Percentiles rank a stretch among this genome's conserved stretches.
Conservation (phyloP, 768 basidiomycete genomes). For the Megacollybia marginata region DNA sequence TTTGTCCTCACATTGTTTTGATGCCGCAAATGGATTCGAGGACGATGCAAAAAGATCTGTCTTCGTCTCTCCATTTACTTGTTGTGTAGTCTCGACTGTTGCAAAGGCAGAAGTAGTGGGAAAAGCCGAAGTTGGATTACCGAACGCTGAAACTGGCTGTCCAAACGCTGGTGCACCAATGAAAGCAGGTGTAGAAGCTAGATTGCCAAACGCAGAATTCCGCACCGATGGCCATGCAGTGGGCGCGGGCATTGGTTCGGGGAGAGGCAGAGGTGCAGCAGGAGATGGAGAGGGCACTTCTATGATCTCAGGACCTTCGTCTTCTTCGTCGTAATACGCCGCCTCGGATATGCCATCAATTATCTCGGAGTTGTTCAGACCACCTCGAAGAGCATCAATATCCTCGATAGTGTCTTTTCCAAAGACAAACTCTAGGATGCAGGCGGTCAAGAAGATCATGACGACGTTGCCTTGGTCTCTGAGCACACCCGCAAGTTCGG, state of each 20-base stretch:
- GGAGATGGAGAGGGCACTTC: not conserved
- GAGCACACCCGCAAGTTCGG: conserved; percentile 51
- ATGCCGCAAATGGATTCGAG: no score
- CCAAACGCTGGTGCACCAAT: not conserved
- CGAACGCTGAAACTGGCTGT: not conserved
- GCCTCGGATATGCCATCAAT: conserved; percentile 52
- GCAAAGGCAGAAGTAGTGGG: not conserved
- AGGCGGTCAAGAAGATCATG: conserved; percentile 86
- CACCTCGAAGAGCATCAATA: conserved; percentile 58
- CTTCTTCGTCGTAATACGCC: not conserved
- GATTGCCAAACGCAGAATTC: not conserved
- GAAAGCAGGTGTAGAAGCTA: not conserved
- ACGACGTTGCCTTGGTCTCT: conserved; percentile 56
- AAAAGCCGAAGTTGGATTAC: not conserved
- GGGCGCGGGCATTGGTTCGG: not conserved
- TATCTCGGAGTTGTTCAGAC: conserved; percentile 50
- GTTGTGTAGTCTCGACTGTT: no score
- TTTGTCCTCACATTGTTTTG: no score
- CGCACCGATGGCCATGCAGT: not conserved
- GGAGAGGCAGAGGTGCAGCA: not conserved
- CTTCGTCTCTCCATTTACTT: no score
- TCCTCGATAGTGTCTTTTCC: conserved; percentile 73
- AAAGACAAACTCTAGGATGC: conserved; percentile 82
- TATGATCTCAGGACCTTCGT: not conserved
- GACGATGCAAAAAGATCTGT: no score